These are phyloP conservation scores for Globisporangium abappressorium DNA, from an alignment of 352 stramenopile genomes.

Conservation along the genomic window DNA sequence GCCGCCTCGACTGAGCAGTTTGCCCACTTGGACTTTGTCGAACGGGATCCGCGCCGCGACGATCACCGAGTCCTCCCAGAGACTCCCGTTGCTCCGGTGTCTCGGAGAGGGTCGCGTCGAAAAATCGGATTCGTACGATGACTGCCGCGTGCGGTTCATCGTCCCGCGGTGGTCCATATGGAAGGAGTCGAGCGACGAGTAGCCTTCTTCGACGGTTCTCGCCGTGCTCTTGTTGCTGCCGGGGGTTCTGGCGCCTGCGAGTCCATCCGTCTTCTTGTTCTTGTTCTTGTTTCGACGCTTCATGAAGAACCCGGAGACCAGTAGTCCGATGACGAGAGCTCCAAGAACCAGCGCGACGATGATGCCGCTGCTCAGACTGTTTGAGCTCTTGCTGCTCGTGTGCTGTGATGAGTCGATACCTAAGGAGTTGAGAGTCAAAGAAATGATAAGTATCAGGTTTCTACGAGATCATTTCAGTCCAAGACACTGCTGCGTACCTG, in stretches of 20 bases:
- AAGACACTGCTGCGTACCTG: background rate
- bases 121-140: conserved; percentile 7
- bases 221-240: conserved; percentile 1
- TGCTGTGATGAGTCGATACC: background rate
- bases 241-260: background rate
- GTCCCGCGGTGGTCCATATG: background rate
- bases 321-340: conserved; percentile 10
- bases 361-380: conserved; percentile 5
- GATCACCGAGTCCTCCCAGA: conserved; percentile 38
- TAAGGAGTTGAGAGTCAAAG: background rate
- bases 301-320: conserved; percentile 14
- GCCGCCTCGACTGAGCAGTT: conserved; percentile 30
- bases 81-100: conserved; percentile 9
- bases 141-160: conserved; percentile 13
- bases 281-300: conserved; percentile 6
- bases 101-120: background rate
- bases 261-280: background rate
- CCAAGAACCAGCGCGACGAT: conserved; percentile 12
- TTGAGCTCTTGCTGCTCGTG: background rate
- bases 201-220: background rate
- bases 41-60: conserved; percentile 36
- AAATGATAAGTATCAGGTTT: background rate
- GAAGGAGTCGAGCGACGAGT: conserved; percentile 11
- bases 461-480: background rate
- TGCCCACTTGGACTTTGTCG: conserved; percentile 32